Base-by-base conservation (phyloP, 768 basidiomycete genomes). In the Naganishia antarctica region DNA sequence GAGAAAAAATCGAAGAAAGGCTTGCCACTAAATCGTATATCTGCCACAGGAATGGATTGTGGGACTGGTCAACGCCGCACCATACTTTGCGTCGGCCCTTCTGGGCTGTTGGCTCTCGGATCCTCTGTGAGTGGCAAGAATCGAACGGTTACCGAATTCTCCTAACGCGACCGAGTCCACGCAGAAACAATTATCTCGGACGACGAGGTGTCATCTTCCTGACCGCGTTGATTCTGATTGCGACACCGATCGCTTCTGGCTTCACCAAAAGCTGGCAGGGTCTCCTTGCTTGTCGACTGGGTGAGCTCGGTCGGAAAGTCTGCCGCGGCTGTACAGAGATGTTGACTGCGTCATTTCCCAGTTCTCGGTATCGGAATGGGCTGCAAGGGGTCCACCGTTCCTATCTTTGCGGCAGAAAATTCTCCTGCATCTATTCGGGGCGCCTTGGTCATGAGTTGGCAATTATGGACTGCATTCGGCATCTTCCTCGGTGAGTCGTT, bases 391-490 rank as follows among this genome's bases (percentile, higher is more conserved):
- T 71, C 76, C 0, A 77, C 86, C 0, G 83, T 84, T 0, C 86
- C 86, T 4, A 81, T 87, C 18, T 87, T 85, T 63, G 83, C 86
- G 0, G 85, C 87, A 1, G 88, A 97, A 76, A 86, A 87, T 72
- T 81, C 86, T 0, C 92, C 92, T 0, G 85, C 91, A 0, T 79
- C 80, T 16, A 90, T 96, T 63, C 86, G 92, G 70, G 92, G 92
- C 62, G 91, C 87, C 1, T 83, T 94, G 31, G 89, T 91, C 63
- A 93, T 92, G 90, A 87, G 84, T 73, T 93, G 91, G 90, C 80
- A 80, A 46, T 72, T 80, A 0, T 80, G 80, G 79, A 78, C 78
- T 5, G 76, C 77, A 0, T 78, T 78, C 61, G 78, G 77, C 34
- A 78, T 79, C 63, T 75, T 78, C 65, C 63, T 76, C 45, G 79